Conservation (phyloP, 768 basidiomycete species). For the Dioszegia hungarica region DNA sequence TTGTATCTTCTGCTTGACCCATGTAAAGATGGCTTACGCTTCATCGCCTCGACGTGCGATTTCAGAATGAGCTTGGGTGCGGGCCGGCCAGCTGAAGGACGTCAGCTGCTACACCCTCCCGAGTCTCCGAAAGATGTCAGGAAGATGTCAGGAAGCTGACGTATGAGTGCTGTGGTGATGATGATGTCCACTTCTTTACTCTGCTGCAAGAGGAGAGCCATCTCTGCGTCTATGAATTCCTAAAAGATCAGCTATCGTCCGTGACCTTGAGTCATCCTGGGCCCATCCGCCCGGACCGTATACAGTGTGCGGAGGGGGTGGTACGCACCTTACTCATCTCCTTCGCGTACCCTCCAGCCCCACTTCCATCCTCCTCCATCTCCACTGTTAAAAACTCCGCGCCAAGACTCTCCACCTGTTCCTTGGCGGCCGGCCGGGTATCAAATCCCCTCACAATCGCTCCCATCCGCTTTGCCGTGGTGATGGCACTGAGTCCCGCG, state of each 20-base stretch:
- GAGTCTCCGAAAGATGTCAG: too few species aligned
- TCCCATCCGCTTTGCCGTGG: slow-evolving; percentile 71
- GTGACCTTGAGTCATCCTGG: neutral
- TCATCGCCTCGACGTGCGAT: slow-evolving; percentile 87
- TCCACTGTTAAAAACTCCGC: slow-evolving; percentile 83
- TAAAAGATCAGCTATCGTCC: slow-evolving; percentile 5
- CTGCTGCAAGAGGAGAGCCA: slow-evolving; percentile 82
- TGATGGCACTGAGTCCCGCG: slow-evolving; percentile 81
- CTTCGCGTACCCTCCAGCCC: slow-evolving; percentile 80
- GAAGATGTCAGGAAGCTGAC: neutral
- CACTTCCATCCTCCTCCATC: slow-evolving; percentile 74
- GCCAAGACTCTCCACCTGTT: slow-evolving; percentile 84
- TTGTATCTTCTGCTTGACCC: too few species aligned
- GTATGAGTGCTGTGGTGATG: slow-evolving; percentile 59
- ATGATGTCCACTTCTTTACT: slow-evolving; percentile 85
- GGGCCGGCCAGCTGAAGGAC: slow-evolving; percentile 76
- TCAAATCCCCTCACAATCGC: slow-evolving; percentile 87
- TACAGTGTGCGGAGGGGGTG: too few species aligned
- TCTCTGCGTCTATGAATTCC: slow-evolving; percentile 70
- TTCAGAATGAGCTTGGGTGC: slow-evolving; percentile 78
- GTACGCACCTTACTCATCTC: slow-evolving; percentile 85
- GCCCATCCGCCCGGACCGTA: too few species aligned
- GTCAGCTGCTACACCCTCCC: slow-evolving; percentile 47
- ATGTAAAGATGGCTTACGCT: slow-evolving; percentile 53
- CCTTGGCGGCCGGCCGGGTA: slow-evolving; percentile 74